A percentile compares a stretch with the other conserved stretches of the same genome.
These are phyloP conservation scores for Rubroboletus pulcherrimus DNA, from an alignment of 768 basidiomycete genomes.

Conservation along the genomic window DNA sequence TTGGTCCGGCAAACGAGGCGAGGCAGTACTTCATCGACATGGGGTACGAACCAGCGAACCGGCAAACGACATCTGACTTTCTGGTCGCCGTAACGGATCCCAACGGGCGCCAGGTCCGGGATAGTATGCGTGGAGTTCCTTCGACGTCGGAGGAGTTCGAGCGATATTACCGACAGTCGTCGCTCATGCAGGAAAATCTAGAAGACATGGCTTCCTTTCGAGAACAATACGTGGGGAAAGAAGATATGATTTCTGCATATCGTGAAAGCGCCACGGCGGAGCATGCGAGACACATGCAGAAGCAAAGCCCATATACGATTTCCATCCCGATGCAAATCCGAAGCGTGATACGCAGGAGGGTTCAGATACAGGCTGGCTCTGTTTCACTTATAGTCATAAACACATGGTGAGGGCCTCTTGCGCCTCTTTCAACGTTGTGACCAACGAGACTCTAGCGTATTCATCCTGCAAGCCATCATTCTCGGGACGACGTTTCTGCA, in stretches of 20 bases:
- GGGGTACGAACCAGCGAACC: constrained; percentile 50
- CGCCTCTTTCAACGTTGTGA: neutral
- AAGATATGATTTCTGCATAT: constrained; percentile 41
- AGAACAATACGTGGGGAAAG: constrained; percentile 42
- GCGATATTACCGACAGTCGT: constrained; percentile 40
- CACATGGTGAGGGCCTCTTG: constrained; percentile 9
- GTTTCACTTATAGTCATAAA: constrained; percentile 32
- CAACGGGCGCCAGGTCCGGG: constrained; percentile 50
- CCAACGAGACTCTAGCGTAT: constrained; percentile 34
- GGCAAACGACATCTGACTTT: constrained; percentile 65
- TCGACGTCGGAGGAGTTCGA: constrained; percentile 59
- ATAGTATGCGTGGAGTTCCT: constrained; percentile 24
- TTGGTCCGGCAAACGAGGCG: constrained; percentile 51
- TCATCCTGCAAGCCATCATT: constrained; percentile 30
- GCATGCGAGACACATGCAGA: constrained; percentile 44
- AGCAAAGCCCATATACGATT: constrained; percentile 47
- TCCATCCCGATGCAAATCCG: constrained; percentile 46
- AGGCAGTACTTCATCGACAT: constrained; percentile 56
- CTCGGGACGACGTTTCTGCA: constrained; percentile 45
- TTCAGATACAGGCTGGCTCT: constrained; percentile 44
- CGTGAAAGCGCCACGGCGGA: constrained; percentile 49
- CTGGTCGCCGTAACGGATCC: constrained; percentile 61
- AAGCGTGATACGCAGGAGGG: constrained; percentile 44
- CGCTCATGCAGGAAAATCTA: constrained; percentile 38
- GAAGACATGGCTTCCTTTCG: constrained; percentile 49